phyloP scores from a whole-genome alignment of 257 asterid species.

The Penstemon davidsonii region DNA sequence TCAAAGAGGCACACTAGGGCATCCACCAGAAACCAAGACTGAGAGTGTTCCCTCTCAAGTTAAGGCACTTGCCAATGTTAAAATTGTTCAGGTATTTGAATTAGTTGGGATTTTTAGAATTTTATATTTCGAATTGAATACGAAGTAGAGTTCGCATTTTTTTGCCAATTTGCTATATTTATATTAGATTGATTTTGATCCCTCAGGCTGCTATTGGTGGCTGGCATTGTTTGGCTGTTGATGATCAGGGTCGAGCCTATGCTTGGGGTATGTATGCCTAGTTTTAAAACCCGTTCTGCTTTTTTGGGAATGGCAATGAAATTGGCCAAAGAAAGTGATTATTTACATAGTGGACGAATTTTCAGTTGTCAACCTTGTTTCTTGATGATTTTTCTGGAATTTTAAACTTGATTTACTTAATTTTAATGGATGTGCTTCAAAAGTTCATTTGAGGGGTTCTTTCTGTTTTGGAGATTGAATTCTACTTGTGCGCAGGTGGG shows the following conservation, averaged over 20 bases:
- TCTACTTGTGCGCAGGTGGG: constrained; percentile 65
- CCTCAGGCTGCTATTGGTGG: constrained; percentile 99
- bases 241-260: constrained; percentile 93
- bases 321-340: constrained; percentile 7
- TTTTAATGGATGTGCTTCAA: constrained; percentile 6
- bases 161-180: background rate
- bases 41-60: constrained; percentile 95
- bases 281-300: background rate
- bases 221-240: constrained; percentile 99
- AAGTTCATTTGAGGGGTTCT: background rate
- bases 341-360: background rate
- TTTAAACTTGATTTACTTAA: constrained; percentile 19
- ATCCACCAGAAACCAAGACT: constrained; percentile 81
- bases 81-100: constrained; percentile 79
- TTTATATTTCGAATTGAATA: constrained; percentile 10
- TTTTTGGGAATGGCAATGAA: constrained; percentile 11
- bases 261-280: constrained; percentile 77
- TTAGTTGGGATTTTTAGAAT: background rate
- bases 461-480: constrained; percentile 21
- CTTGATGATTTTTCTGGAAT: constrained; percentile 14
- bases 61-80: constrained; percentile 72
- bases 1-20: constrained; percentile 97
- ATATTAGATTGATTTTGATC: constrained; percentile 23
- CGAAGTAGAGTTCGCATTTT: constrained; percentile 4
- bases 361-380: constrained; percentile 10